Evolutionary conservation across 148 eudicot species (phyloP).

Genomic region (Chenopodium berlandieri): DNA sequence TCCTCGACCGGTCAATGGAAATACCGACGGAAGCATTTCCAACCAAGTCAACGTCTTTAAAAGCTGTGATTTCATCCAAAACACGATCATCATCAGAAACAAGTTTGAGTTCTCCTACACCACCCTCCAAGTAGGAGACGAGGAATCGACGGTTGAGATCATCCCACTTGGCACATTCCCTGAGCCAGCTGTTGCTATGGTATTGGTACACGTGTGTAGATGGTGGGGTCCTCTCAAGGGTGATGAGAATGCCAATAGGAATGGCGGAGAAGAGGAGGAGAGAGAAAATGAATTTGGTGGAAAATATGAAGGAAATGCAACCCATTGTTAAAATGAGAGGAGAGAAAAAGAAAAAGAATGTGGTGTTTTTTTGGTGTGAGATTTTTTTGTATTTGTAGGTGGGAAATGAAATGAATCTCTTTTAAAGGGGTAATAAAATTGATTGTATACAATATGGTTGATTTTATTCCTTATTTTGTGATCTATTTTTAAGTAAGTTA

Average conservation of each 20-base stretch:
- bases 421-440: neutral
- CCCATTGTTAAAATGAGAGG: neutral
- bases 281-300: conserved; percentile 46
- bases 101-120: conserved; percentile 54
- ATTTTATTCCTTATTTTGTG: no score
- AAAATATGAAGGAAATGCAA: conserved; percentile 35
- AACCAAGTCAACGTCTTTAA: conserved; percentile 48
- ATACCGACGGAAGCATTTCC: conserved; percentile 69
- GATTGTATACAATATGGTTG: no score
- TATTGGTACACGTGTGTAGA: conserved; percentile 57
- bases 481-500: no score
- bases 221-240: conserved; percentile 49
- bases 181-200: conserved; percentile 65
- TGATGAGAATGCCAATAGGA: conserved; percentile 60
- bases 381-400: neutral
- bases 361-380: neutral
- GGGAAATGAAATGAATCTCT: neutral
- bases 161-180: conserved; percentile 82
- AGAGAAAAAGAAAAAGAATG: neutral
- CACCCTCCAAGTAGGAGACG: conserved; percentile 75
- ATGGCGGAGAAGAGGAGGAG: conserved; percentile 61
- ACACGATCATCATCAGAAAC: conserved; percentile 30
- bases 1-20: conserved; percentile 54
- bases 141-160: conserved; percentile 60
- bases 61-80: conserved; percentile 48